Evolutionary conservation across 1,284 basidiomycete genomes (phyloP), one percentile per base, ranked within the genome.

Genomic region (Leccinum solheimii): DNA sequence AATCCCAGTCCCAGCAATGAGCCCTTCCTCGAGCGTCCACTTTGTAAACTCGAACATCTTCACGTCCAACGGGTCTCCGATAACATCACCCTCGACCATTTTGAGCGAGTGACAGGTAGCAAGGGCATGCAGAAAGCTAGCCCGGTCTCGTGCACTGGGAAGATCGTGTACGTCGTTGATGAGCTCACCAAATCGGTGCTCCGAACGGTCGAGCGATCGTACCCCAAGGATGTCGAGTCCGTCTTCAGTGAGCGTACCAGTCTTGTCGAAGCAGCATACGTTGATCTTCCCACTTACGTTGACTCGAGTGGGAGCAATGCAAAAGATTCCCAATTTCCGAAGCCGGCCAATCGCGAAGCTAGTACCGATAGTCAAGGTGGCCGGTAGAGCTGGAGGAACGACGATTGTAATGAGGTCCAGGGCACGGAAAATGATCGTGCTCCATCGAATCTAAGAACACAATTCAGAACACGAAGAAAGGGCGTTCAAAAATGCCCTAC

Each of bases 251-350:
- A 99, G 83, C 1, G 97, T 99, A 2, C 97, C 97, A 1, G 97
- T 99, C 80, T 99, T 99, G 82, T 99, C 97, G 72, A 99, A 99
- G 76, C 96, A 98, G 70, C 96, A 97, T 8, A 99, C 92, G 67
- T 99, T 98, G 79, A 99, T 84, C 78, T 98, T 97, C 34, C 97
- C 97, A 3, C 90, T 95, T 56, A 99, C 89, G 72, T 99, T 99
- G 69, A 99, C 94, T 34, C 97, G 83, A 68, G 91, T 97, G 0
- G 97, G 97, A 5, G 97, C 95, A 64, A 98, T 98, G 75, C 97
- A 99, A 79, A 94, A 99, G 62, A 99, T 93, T 34, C 93, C 94
- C 4, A 83, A 80, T 72, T 92, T 94, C 61, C 96, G 91, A 30
- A 99, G 85, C 34, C 97, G 88, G 48, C 86, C 81, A 63, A 99